Percentiles rank a stretch among this genome's conserved stretches.
Evolutionary conservation across 2,329 filamentous ascomycete genomes (phyloP).

Genomic region (Aureobasidium sp.): DNA sequence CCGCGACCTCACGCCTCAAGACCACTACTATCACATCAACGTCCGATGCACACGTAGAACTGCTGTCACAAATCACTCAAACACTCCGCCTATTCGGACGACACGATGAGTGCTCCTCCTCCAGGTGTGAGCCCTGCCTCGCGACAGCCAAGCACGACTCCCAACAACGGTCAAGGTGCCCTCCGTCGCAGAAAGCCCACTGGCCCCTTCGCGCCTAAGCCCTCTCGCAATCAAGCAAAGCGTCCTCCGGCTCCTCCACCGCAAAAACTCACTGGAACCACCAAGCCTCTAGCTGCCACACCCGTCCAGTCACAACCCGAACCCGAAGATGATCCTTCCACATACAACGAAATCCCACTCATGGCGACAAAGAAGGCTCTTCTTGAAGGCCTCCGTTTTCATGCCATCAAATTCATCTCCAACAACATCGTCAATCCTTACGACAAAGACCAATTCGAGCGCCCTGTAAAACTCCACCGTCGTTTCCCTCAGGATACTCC

Average conservation of each 20-base stretch:
- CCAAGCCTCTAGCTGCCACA: neutral
- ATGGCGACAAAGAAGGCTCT: slow-evolving; percentile 75
- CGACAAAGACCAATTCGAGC: slow-evolving; percentile 74
- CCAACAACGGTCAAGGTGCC: slow-evolving; percentile 27
- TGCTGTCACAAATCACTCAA: neutral
- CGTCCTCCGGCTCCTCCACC: slow-evolving; percentile 12
- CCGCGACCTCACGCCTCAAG: too few species aligned
- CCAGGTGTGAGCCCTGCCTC: slow-evolving; percentile 20
- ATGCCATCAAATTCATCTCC: slow-evolving; percentile 70
- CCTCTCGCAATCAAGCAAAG: neutral
- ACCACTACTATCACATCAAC: neutral
- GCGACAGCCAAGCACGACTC: slow-evolving; percentile 24
- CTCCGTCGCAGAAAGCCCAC: slow-evolving; percentile 26
- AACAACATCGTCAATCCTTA: slow-evolving; percentile 46
- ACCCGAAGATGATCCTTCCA: slow-evolving; percentile 16
- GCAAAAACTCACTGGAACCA: slow-evolving; percentile 10
- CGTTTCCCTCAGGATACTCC: slow-evolving; percentile 65
- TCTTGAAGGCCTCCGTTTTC: slow-evolving; percentile 71
- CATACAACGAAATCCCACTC: slow-evolving; percentile 53
- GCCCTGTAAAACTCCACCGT: slow-evolving; percentile 80
- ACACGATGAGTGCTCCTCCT: slow-evolving; percentile 27
- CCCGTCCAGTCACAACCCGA: slow-evolving; percentile 7
- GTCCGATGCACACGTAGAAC: neutral
- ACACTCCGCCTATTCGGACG: neutral
- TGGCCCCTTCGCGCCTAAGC: slow-evolving; percentile 14